Conservation (phyloP, 1,139 yeast species). For the Kodamaea plutei region DNA sequence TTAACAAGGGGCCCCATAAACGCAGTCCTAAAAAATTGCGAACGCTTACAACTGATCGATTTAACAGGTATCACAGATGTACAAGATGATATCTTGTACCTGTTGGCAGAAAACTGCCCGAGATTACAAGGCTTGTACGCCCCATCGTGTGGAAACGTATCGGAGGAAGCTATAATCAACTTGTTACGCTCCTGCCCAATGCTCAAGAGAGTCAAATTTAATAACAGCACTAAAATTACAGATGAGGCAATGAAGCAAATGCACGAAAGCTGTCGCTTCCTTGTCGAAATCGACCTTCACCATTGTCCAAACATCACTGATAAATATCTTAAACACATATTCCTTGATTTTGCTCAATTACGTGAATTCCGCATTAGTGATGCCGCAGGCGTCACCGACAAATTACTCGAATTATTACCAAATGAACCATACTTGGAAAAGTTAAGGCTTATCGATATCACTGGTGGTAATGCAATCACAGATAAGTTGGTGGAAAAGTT, state of each 20-base stretch:
- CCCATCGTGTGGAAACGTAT: slow-evolving; percentile 71
- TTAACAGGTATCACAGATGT: slow-evolving; percentile 74
- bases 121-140: slow-evolving; percentile 88
- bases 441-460: slow-evolving; percentile 77
- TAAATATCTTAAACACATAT: slow-evolving; percentile 54
- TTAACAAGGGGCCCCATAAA: slow-evolving; percentile 62
- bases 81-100: slow-evolving; percentile 63
- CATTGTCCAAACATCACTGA: slow-evolving; percentile 76
- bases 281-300: slow-evolving; percentile 89
- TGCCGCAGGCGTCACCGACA: slow-evolving; percentile 67
- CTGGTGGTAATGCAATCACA: slow-evolving; percentile 78
- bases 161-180: slow-evolving; percentile 59
- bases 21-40: slow-evolving; percentile 59
- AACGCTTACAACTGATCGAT: slow-evolving; percentile 78
- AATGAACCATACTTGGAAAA: slow-evolving; percentile 41
- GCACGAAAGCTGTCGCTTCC: slow-evolving; percentile 65
- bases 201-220: slow-evolving; percentile 78
- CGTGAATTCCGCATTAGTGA: slow-evolving; percentile 82
- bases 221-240: slow-evolving; percentile 64
- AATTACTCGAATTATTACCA: slow-evolving; percentile 48
- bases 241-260: slow-evolving; percentile 65
- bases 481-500: slow-evolving; percentile 75
- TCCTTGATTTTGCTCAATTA: slow-evolving; percentile 61
- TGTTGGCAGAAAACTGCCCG: slow-evolving; percentile 70
- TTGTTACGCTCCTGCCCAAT: slow-evolving; percentile 64